Percentiles rank a stretch among this genome's conserved stretches.
These are phyloP conservation scores for Penicillium tannophilum DNA, from an alignment of 495 filamentous ascomycete genomes.

Conservation along the genomic window DNA sequence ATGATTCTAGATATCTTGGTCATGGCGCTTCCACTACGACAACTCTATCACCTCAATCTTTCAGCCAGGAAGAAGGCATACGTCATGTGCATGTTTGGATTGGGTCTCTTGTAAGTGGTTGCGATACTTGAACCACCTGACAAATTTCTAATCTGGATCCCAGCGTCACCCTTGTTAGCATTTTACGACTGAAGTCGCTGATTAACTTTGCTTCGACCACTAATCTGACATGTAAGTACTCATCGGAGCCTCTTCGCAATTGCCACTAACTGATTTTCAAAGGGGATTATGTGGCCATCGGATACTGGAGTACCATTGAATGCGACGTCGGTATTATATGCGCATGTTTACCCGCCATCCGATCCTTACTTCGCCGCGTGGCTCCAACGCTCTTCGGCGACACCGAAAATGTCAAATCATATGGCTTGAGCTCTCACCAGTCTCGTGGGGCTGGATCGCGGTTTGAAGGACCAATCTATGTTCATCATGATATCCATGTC, in stretches of 20 bases:
- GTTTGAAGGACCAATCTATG: conserved; percentile 16
- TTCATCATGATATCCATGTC: conserved; percentile 13
- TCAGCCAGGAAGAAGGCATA: conserved; percentile 32
- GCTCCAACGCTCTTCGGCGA: conserved; percentile 32
- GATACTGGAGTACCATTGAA: conserved; percentile 40
- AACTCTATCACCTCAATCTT: conserved; percentile 36
- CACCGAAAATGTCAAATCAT: conserved; percentile 22
- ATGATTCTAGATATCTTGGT: conserved; percentile 51
- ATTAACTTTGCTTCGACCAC: conserved; percentile 34
- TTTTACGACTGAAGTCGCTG: conserved; percentile 36
- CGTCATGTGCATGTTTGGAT: conserved; percentile 40
- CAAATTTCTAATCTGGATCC: conserved; percentile 1
- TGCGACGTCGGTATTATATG: conserved; percentile 38
- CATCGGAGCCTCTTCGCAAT: not conserved
- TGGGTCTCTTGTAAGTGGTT: conserved; percentile 38
- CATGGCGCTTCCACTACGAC: conserved; percentile 43
- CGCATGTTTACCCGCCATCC: conserved; percentile 37
- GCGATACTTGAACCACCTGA: not conserved
- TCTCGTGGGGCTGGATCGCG: conserved; percentile 24
- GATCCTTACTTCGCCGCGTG: conserved; percentile 29
- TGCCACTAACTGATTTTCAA: conserved; percentile 2
- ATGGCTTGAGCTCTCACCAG: conserved; percentile 19
- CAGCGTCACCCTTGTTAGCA: conserved; percentile 39
- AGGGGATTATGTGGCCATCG: conserved; percentile 41
- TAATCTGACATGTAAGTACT: conserved; percentile 36